These are phyloP conservation scores for Talaromyces islandicus DNA, from an alignment of 2,329 filamentous ascomycete species.

Conservation along the genomic window DNA sequence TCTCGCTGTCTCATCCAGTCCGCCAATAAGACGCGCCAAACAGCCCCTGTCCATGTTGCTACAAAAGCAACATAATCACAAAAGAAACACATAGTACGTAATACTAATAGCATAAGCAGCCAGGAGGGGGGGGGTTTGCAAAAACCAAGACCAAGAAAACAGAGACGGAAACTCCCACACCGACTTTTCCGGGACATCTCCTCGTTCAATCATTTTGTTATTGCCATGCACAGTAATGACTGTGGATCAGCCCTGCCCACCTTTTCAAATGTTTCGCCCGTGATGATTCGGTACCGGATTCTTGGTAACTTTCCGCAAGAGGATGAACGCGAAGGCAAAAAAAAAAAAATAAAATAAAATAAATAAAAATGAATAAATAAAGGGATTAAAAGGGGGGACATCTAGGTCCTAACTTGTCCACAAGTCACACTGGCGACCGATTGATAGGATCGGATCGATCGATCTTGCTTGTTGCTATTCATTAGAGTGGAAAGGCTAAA, in stretches of 20 bases:
- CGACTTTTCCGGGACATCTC: background rate
- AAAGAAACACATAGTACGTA: background rate
- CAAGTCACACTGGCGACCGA: background rate
- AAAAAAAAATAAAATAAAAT: too few species aligned
- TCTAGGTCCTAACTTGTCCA: too few species aligned
- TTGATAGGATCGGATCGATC: background rate
- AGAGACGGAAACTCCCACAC: conserved; percentile 1
- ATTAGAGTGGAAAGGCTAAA: background rate
- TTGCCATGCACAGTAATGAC: background rate
- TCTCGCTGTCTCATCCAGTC: background rate
- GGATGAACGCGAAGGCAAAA: too few species aligned
- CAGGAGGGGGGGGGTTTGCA: background rate
- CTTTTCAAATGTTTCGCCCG: too few species aligned
- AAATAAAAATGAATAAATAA: too few species aligned
- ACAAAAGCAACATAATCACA: too few species aligned
- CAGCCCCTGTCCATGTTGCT: background rate
- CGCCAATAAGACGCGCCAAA: background rate
- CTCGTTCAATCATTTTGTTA: background rate
- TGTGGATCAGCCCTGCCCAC: background rate
- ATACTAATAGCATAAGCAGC: background rate
- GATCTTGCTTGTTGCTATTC: background rate
- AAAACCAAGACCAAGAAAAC: background rate
- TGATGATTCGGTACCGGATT: background rate
- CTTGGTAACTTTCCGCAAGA: background rate
- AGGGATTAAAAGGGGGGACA: too few species aligned